Percentiles rank a stretch among this genome's conserved stretches.
phyloP scores from a whole-genome alignment of 208 protist genomes.

The Crithidia sp. region DNA sequence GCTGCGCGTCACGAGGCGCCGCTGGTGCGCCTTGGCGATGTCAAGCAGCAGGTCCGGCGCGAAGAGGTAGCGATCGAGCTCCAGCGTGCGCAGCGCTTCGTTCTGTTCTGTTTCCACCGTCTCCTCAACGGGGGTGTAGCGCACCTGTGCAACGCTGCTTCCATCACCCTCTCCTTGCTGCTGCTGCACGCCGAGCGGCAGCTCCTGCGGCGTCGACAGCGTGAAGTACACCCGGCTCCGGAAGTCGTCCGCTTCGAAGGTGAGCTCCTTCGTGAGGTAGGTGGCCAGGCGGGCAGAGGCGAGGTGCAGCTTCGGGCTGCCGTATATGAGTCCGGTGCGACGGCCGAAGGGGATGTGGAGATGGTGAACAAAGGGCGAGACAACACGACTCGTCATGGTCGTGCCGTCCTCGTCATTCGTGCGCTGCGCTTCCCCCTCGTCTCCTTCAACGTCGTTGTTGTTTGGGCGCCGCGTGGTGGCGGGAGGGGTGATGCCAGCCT shows the following conservation, averaged over 20 bases:
- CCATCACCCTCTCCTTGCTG: slow-evolving; percentile 4
- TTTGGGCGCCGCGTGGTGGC: neutral
- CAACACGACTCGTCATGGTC: slow-evolving; percentile 40
- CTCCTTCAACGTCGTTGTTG: neutral
- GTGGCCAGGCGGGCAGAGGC: slow-evolving; percentile 55
- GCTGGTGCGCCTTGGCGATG: slow-evolving; percentile 78
- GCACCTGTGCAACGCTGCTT: neutral
- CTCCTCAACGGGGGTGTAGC: slow-evolving; percentile 51
- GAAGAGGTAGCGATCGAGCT: slow-evolving; percentile 86
- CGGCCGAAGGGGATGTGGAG: slow-evolving; percentile 82
- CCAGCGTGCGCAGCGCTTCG: slow-evolving; percentile 61
- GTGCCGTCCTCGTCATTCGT: slow-evolving; percentile 28
- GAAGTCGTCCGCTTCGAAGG: slow-evolving; percentile 77
- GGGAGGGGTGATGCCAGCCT: slow-evolving; percentile 62
- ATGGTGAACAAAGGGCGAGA: slow-evolving; percentile 69
- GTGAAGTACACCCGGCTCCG: slow-evolving; percentile 81
- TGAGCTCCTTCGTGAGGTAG: slow-evolving; percentile 58
- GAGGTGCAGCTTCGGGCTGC: slow-evolving; percentile 62
- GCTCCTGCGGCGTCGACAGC: slow-evolving; percentile 16
- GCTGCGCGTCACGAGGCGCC: slow-evolving; percentile 63
- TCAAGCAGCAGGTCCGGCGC: slow-evolving; percentile 84
- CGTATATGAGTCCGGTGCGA: slow-evolving; percentile 83
- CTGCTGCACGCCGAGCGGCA: slow-evolving; percentile 11
- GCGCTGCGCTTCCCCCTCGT: neutral
- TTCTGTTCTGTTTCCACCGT: slow-evolving; percentile 61